Percentiles rank a stretch among this genome's conserved stretches.
Evolutionary conservation across 2,329 filamentous ascomycete species (phyloP).

Genomic region (Pseudocercospora fuligena): DNA sequence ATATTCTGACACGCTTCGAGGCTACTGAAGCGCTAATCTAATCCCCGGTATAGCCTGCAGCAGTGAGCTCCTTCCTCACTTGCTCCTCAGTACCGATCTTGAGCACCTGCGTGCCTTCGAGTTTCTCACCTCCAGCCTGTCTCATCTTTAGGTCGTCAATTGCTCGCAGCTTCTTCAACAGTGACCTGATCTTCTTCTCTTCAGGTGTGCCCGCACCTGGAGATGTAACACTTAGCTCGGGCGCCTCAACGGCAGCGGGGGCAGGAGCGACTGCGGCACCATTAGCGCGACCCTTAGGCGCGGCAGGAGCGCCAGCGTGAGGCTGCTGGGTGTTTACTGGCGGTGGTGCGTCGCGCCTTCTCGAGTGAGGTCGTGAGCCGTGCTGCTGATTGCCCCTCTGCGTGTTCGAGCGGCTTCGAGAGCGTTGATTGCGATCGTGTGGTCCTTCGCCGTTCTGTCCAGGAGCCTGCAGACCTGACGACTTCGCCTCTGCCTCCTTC

Average conservation of each 20-base stretch:
- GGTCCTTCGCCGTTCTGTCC: conserved; percentile 49
- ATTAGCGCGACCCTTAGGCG: conserved; percentile 39
- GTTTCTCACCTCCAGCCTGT: conserved; percentile 88
- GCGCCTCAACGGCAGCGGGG: conserved; percentile 31
- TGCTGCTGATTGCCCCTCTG: conserved; percentile 11
- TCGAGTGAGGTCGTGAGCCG: conserved; percentile 34
- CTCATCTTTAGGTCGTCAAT: conserved; percentile 99
- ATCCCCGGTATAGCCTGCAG: conserved; percentile 36
- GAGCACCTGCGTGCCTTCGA: conserved; percentile 98
- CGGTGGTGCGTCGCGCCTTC: conserved; percentile 35
- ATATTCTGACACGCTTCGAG: not conserved
- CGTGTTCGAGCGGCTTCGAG: conserved; percentile 41
- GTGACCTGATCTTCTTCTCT: conserved; percentile 90
- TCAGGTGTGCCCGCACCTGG: conserved; percentile 67
- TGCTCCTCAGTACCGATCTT: conserved; percentile 90
- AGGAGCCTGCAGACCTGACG: conserved; percentile 49
- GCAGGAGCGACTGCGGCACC: conserved; percentile 20
- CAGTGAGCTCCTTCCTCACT: conserved; percentile 77
- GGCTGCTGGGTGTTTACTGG: conserved; percentile 37
- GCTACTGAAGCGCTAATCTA: conserved; percentile 5
- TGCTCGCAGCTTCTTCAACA: conserved; percentile 96
- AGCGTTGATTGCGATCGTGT: conserved; percentile 36
- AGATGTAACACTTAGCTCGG: conserved; percentile 60
- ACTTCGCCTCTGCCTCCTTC: conserved; percentile 74
- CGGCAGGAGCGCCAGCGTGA: conserved; percentile 27